Evolutionary conservation across 331 rosid genomes (phyloP), one percentile per base, ranked within the genome.

Genomic region (Telfairia occidentalis): DNA sequence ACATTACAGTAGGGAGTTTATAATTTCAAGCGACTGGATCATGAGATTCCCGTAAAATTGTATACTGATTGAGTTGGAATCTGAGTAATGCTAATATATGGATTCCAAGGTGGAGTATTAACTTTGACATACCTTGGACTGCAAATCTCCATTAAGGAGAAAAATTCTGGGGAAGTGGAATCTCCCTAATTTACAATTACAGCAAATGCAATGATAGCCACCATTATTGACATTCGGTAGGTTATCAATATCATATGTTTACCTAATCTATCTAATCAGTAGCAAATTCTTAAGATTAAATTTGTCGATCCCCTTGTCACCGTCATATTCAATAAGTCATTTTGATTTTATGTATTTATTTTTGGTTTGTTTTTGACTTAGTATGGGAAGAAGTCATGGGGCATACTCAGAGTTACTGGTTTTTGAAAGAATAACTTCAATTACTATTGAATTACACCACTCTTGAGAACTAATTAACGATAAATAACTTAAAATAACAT

Each of bases 21-120:
- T 67, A 40, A 37, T 66, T 70, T 70, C 9, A 15, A 43, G 23
- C 23, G 34, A 43, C 55, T 45, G 26, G 58, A 2, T 5, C 53
- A 10, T 11, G 52, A 65, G 52, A 26, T 15, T 69, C 8, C 23
- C 13, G 57, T 24, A 24, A 69, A 69, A 38, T 43, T 69, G 37
- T 45, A 43, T 2, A 45, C 52, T 9, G 16, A 35, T 32, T 9
- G 71, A n/a, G 29, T 40, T 12, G 1, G 34, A 40, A 66, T n/a
- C 30, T 65, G 50, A 65, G 50, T 19, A 65, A 63, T 63, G 29
- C 71, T 34, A 65, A 37, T 37, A 5, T 65, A 63, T 66, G 73
- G 23, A 67, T 42, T 43, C 5, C 55, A 45, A 13, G 15, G 43
- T 15, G 57, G 26, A 26, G 55, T 8, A 24, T 59, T 5, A 13